Evolutionary conservation across 2,329 filamentous ascomycete species (phyloP).

Genomic region (Cercospora berteroae): DNA sequence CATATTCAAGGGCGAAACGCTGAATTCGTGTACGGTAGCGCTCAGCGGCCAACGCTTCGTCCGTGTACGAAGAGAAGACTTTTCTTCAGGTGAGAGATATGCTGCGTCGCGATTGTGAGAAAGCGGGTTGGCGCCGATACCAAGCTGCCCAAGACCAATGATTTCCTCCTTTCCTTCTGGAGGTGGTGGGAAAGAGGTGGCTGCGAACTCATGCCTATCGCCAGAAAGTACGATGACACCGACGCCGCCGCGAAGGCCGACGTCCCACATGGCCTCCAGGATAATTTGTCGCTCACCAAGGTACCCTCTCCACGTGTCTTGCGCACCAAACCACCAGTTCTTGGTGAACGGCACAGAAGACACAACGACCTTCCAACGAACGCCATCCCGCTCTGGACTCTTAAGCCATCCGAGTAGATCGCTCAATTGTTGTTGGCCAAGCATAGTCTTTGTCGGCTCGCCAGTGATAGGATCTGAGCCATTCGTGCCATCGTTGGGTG

Average conservation of each 20-base stretch:
- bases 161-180: conserved; percentile 49
- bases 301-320: conserved; percentile 95
- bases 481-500: conserved; percentile 59
- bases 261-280: conserved; percentile 89
- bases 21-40: conserved; percentile 82
- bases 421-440: conserved; percentile 73
- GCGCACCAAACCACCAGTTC: conserved; percentile 86
- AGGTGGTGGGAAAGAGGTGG: conserved; percentile 68
- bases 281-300: conserved; percentile 73
- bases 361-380: conserved; percentile 91
- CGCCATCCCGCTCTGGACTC: conserved; percentile 68
- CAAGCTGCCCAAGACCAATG: conserved; percentile 30
- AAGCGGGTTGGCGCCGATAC: conserved; percentile 26
- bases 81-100: conserved; percentile 20
- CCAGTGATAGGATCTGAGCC: conserved; percentile 54
- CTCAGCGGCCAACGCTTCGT: conserved; percentile 55
- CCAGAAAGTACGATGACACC: conserved; percentile 85
- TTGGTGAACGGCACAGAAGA: conserved; percentile 94
- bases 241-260: conserved; percentile 64
- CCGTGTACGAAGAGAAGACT: conserved; percentile 23
- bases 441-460: conserved; percentile 69
- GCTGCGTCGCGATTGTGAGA: conserved; percentile 6
- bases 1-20: conserved; percentile 85
- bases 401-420: conserved; percentile 77
- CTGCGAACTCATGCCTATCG: conserved; percentile 95